Conservation (phyloP, 768 basidiomycete species). For the Leccinum broughii region DNA sequence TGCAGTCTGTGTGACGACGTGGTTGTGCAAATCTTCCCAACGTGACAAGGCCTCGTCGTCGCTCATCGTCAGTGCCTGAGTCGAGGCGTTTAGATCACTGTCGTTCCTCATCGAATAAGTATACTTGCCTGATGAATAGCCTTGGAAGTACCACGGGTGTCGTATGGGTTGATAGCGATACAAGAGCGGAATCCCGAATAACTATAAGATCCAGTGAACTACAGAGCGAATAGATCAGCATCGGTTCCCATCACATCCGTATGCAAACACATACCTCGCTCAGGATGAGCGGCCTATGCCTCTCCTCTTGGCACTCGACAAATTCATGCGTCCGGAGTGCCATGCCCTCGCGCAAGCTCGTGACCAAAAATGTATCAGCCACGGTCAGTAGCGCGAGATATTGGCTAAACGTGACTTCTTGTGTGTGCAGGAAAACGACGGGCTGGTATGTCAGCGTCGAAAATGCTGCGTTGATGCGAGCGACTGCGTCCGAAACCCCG, state of each 20-base stretch:
- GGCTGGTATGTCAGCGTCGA: constrained; percentile 87
- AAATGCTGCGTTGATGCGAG: constrained; percentile 80
- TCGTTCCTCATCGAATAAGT: neutral
- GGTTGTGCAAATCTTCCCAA: constrained; percentile 85
- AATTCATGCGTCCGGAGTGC: constrained; percentile 75
- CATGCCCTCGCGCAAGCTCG: constrained; percentile 87
- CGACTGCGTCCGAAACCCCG: constrained; percentile 68
- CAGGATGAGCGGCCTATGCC: constrained; percentile 69
- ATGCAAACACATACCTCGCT: constrained; percentile 58
- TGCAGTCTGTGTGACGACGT: constrained; percentile 84
- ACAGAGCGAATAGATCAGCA: neutral
- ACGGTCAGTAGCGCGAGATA: constrained; percentile 81
- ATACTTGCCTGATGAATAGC: constrained; percentile 60
- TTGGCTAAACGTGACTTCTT: constrained; percentile 82
- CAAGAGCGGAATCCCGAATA: constrained; percentile 87
- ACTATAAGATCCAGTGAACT: constrained; percentile 87
- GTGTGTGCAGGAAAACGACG: constrained; percentile 79
- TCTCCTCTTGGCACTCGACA: constrained; percentile 78
- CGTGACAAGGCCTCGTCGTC: constrained; percentile 70
- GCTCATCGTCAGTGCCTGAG: constrained; percentile 69
- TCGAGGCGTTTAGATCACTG: neutral
- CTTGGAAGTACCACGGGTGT: constrained; percentile 76
- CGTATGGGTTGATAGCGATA: constrained; percentile 86
- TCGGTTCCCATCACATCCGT: neutral
- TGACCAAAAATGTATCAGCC: constrained; percentile 84